These are phyloP conservation scores for Pythium diclinum DNA, from an alignment of 352 stramenopile species.

Conservation along the genomic window DNA sequence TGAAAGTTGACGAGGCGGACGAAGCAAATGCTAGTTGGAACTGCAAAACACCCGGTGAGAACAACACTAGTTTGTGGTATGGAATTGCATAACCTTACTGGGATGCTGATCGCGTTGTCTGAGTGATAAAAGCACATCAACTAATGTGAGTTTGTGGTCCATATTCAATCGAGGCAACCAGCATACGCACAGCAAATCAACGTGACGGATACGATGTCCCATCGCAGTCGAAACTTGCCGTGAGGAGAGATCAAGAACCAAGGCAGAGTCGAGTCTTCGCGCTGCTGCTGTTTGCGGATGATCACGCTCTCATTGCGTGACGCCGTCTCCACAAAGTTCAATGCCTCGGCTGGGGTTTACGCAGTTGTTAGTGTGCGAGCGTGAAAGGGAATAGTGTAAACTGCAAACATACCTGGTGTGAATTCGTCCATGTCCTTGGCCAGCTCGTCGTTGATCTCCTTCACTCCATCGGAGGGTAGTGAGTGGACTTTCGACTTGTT, in stretches of 20 bases:
- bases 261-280: constrained; percentile 80
- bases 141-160: neutral
- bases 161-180: neutral
- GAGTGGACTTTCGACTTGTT: constrained; percentile 46
- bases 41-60: constrained; percentile 28
- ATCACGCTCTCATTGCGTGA: constrained; percentile 84
- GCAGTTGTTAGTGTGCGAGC: too few species aligned
- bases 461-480: constrained; percentile 33
- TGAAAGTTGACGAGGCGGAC: constrained; percentile 13
- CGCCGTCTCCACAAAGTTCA: constrained; percentile 74
- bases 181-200: constrained; percentile 68
- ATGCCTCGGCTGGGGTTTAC: constrained; percentile 39
- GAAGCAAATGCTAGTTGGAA: constrained; percentile 67
- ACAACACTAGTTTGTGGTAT: too few species aligned
- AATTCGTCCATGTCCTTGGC: constrained; percentile 70
- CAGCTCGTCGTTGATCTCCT: constrained; percentile 27
- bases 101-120: constrained; percentile 80
- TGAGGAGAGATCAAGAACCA: constrained; percentile 74
- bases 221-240: constrained; percentile 71
- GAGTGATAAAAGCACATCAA: neutral
- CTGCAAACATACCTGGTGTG: constrained; percentile 46
- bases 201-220: constrained; percentile 65
- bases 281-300: constrained; percentile 81
- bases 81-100: constrained; percentile 26
- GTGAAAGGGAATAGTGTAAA: neutral